Conservation (phyloP, 2,329 filamentous ascomycete species). For the Lasiodiplodia theobromae region DNA sequence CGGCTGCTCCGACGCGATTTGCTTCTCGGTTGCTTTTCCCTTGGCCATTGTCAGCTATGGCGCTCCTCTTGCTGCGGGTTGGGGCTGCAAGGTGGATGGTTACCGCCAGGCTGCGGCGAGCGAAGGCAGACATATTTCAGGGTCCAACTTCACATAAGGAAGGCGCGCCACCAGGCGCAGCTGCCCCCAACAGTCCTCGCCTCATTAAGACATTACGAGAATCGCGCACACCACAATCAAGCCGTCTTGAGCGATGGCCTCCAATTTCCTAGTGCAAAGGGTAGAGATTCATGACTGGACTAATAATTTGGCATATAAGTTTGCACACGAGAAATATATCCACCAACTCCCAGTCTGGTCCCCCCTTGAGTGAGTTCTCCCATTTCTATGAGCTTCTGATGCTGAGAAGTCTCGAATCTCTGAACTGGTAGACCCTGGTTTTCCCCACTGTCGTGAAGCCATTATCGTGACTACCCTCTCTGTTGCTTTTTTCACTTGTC, state of each 20-base stretch:
- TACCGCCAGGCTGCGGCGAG: neutral
- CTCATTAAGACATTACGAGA: too few relatives aligned
- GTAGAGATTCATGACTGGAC: too few relatives aligned
- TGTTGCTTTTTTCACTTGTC: neutral
- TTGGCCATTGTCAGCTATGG: neutral
- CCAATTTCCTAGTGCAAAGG: too few relatives aligned
- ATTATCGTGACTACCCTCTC: neutral
- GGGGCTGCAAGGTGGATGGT: neutral
- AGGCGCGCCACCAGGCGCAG: neutral
- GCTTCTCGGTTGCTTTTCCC: neutral
- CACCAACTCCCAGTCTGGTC: too few relatives aligned
- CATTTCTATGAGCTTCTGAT: too few relatives aligned
- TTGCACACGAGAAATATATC: too few relatives aligned
- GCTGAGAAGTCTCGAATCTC: too few relatives aligned
- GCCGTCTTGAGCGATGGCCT: neutral
- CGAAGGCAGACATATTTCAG: neutral
- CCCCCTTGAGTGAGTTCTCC: too few relatives aligned
- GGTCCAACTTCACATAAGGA: neutral
- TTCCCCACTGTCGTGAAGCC: too few relatives aligned
- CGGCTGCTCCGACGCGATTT: neutral
- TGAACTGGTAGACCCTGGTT: too few relatives aligned
- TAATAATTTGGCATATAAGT: too few relatives aligned
- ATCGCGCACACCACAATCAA: neutral
- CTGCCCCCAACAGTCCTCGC: neutral
- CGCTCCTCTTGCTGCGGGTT: too few relatives aligned